A percentile compares a stretch with the other conserved stretches of the same genome.
Evolutionary conservation across 2,329 filamentous ascomycete species (phyloP).

Genomic region (Cladophialophora exuberans): DNA sequence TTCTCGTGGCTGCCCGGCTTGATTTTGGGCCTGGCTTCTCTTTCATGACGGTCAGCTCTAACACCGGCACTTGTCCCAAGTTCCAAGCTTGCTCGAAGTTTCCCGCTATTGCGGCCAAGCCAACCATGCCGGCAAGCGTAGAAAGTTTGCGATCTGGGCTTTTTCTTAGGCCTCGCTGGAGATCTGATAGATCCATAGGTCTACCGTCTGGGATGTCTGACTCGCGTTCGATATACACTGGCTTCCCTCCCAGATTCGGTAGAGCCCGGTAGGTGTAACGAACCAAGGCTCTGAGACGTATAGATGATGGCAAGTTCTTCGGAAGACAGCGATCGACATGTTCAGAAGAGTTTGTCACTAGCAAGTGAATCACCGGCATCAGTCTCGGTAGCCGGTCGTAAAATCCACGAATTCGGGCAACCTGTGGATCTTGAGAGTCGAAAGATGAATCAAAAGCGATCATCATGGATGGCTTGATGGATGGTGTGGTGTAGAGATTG

Average conservation of each 20-base stretch:
- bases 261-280: slow-evolving; percentile 29
- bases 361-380: slow-evolving; percentile 48
- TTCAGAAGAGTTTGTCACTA: slow-evolving; percentile 51
- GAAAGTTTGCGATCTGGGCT: slow-evolving; percentile 28
- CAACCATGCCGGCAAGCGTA: slow-evolving; percentile 23
- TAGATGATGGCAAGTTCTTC: slow-evolving; percentile 25
- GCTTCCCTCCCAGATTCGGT: slow-evolving; percentile 30
- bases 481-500: slow-evolving; percentile 39
- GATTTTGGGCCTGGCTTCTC: slow-evolving; percentile 27
- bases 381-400: slow-evolving; percentile 37
- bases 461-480: slow-evolving; percentile 37
- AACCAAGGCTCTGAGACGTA: slow-evolving; percentile 32
- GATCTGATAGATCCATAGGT: slow-evolving; percentile 36
- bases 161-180: slow-evolving; percentile 38
- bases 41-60: slow-evolving; percentile 40
- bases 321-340: slow-evolving; percentile 51
- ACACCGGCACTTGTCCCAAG: slow-evolving; percentile 42
- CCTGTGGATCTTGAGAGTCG: slow-evolving; percentile 42
- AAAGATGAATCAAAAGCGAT: slow-evolving; percentile 50
- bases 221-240: slow-evolving; percentile 24
- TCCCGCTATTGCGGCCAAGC: slow-evolving; percentile 38
- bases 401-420: slow-evolving; percentile 44
- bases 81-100: slow-evolving; percentile 44
- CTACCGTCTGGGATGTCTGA: slow-evolving; percentile 30
- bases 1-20: slow-evolving; percentile 21